Base-by-base conservation (phyloP, 345 rosid species). In the Brassica nigra region DNA sequence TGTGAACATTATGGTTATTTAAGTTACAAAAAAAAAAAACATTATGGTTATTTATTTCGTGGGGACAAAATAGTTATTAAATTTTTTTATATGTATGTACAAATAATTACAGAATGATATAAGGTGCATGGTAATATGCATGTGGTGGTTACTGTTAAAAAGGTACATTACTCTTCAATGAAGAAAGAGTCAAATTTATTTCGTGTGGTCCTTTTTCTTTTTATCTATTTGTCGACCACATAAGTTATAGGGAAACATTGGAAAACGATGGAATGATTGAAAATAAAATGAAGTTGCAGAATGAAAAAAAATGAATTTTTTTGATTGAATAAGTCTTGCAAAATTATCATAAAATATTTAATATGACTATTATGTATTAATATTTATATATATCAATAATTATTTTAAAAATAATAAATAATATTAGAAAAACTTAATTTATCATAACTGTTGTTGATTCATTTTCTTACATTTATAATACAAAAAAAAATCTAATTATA, bases 121-220 rank as follows among this genome's bases (percentile, higher is more conserved):
- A 44, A 74, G 37, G 34, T 49, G 70, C 30, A 63, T 36, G 81
- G 49, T 29, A 5, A 59, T n/a, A 14, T 73, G 78, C 82, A 80
- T 80, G 83, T 75, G 83, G 83, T 80, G 37, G 83, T 80, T 75
- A 70, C 49, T 62, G 37, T 74, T 8, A 5, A 74, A 68, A 23
- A 54, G 30, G 65, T 44, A 59, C 78, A 34, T 2, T 3, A 62
- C 5, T 33, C 74, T 69, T 74, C 11, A 68, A 68, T 74, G 75
- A 44, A 80, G 79, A 80, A 80, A 54, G 71, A 36, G 83, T 80
- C 83, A 80, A 80, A 80, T 75, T 75, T 69, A 80, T 80, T 15
- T 68, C 52, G 2, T 74, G 29, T 33, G 39, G 78, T 71, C 67
- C 61, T 59, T 28, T 58, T 9, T 27, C 64, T 28, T 59, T 59